Percentiles rank a stretch among this genome's conserved stretches.
These are phyloP conservation scores for Xerophyta viscosa DNA, from an alignment of 106 monocot genomes.

Conservation along the genomic window DNA sequence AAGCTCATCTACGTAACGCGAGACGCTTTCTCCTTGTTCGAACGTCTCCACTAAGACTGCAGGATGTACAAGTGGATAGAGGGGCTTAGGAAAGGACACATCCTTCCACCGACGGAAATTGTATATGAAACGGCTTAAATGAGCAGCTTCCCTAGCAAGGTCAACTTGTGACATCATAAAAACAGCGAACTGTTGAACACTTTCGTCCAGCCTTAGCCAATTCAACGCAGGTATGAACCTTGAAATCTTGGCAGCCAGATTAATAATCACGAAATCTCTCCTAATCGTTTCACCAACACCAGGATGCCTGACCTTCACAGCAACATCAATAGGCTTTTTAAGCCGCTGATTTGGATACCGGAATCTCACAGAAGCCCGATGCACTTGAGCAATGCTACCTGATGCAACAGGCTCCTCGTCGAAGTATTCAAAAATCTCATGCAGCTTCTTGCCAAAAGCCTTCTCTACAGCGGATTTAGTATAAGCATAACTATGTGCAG, in stretches of 20 bases:
- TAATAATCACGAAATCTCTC: constrained; percentile 73
- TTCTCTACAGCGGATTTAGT: constrained; percentile 66
- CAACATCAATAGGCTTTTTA: constrained; percentile 53
- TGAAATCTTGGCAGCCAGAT: constrained; percentile 65
- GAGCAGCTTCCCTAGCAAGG: constrained; percentile 85
- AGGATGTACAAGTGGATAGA: constrained; percentile 89
- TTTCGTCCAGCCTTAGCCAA: constrained; percentile 92
- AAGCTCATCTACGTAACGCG: constrained; percentile 61
- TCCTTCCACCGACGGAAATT: constrained; percentile 80
- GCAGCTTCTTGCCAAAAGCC: constrained; percentile 61
- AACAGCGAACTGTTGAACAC: constrained; percentile 82
- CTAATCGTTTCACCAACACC: constrained; percentile 76
- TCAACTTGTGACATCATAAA: constrained; percentile 98
- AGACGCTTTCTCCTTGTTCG: constrained; percentile 79
- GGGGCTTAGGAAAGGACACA: constrained; percentile 84
- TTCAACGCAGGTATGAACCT: constrained; percentile 56
- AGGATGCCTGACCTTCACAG: constrained; percentile 92
- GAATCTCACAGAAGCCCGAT: constrained; percentile 66
- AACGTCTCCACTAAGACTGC: constrained; percentile 89
- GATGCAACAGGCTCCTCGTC: constrained; percentile 87
- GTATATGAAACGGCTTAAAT: constrained; percentile 79
- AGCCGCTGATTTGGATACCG: constrained; percentile 25
- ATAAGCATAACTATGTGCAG: constrained; percentile 61
- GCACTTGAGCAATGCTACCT: constrained; percentile 82
- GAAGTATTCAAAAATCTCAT: constrained; percentile 77